Evolutionary conservation across 768 basidiomycete species (phyloP).

Genomic region (Tylopilus sp.): DNA sequence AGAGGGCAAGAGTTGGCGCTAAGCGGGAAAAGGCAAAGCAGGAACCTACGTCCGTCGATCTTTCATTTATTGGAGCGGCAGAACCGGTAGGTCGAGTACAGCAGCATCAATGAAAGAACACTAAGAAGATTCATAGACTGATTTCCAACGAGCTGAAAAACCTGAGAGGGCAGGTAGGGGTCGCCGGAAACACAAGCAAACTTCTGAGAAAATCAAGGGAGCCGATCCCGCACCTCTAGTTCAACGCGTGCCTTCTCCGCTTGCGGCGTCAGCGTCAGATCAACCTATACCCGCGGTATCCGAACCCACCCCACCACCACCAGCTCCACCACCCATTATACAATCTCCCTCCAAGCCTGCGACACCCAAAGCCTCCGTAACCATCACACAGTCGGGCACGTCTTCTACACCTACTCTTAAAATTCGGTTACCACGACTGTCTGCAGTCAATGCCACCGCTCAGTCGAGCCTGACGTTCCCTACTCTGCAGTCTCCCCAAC

Average conservation of each 20-base stretch:
- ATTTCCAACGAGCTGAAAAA: conserved; percentile 13
- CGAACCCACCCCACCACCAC: conserved; percentile 10
- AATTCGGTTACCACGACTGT: conserved; percentile 32
- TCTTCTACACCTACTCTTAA: conserved; percentile 35
- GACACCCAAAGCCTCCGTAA: conserved; percentile 34
- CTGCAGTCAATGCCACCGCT: conserved; percentile 26
- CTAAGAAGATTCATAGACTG: conserved; percentile 10
- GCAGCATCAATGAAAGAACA: neutral
- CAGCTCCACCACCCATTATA: conserved; percentile 5
- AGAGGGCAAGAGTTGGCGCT: conserved; percentile 28
- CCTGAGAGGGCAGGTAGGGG: conserved; percentile 13
- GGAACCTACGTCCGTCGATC: conserved; percentile 12
- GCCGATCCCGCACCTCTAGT: conserved; percentile 2
- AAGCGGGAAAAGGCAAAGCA: conserved; percentile 29
- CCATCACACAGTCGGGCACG: conserved; percentile 31
- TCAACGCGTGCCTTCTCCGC: conserved; percentile 16
- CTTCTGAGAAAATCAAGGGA: conserved; percentile 17
- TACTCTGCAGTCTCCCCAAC: conserved; percentile 21
- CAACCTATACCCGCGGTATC: conserved; percentile 13
- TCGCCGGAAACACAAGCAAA: conserved; percentile 25
- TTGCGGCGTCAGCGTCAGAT: conserved; percentile 2
- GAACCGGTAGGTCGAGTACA: conserved; percentile 17
- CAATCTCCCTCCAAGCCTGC: conserved; percentile 21
- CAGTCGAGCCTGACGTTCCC: conserved; percentile 21
- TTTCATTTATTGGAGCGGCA: neutral